Evolutionary conservation across 1,139 yeast species (phyloP), one percentile per base, ranked within the genome.

Genomic region (Citeromyces hawaiiensis): DNA sequence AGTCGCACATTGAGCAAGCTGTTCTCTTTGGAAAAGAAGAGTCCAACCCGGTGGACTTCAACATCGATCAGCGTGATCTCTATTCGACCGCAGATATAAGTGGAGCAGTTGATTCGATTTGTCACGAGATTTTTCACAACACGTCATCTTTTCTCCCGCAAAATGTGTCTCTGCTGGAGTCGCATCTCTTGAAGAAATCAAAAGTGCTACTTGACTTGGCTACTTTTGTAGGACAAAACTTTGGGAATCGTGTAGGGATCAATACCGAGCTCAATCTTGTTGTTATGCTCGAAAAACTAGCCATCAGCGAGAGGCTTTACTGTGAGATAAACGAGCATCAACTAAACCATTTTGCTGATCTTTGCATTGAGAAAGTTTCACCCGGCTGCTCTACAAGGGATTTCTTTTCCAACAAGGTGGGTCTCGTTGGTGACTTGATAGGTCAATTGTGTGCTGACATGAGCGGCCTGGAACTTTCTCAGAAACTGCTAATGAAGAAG

Each of bases 1-100:
- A 79, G 52, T 71, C 86, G 0, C 86, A 76, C 47, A 70, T 87
- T 21, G 93, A 82, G 49, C 96, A 87, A 56, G 94, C 86, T 0
- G 72, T 87, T 1, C 81, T 76, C 49, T 80, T 67, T 48, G 65
- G 29, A 10, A 34, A 71, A 1, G 55, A 51, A 15, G 40, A 42
- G 27, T 51, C 40, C 49, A 73, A 61, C 38, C 82, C 72, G 43
- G 53, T 87, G 21, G 72, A 75, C 36, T 86, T 85, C 54, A 68
- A 72, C 36, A 32, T 54, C 9, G 38, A 47, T 54, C 71, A 36
- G 60, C 58, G 13, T 65, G 4, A 44, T 27, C 42, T 43, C 60
- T 25, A 49, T 51, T 5, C 53, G 49, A 2, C 48, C 57, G 65
- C 53, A 2, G 61, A 62, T 5, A 61, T 78, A 9, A 69, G 69